phyloP scores from a whole-genome alignment of 129 eudicot species.

The Sambucus nigra region DNA sequence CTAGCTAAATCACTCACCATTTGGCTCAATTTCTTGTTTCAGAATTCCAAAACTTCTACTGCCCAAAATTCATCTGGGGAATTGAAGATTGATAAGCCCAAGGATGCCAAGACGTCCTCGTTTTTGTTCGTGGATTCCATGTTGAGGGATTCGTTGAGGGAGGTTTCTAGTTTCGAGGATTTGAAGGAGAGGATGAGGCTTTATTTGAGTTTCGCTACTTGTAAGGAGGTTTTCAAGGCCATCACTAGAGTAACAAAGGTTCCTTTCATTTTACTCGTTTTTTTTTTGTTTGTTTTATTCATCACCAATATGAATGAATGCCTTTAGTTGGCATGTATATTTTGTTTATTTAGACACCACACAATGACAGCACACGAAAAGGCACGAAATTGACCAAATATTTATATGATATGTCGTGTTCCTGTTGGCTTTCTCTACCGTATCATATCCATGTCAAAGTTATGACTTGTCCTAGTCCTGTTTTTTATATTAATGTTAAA shows the following conservation, averaged over 20 bases:
- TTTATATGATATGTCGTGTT: no score
- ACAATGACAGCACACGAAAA: no score
- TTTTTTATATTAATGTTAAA: no score
- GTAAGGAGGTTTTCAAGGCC: slow-evolving; percentile 54
- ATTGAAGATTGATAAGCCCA: slow-evolving; percentile 53
- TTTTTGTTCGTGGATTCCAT: slow-evolving; percentile 28
- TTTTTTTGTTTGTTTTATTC: no score
- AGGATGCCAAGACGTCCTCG: slow-evolving; percentile 26
- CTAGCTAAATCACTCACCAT: slow-evolving; percentile 70
- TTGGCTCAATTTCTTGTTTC: slow-evolving; percentile 86
- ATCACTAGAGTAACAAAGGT: slow-evolving; percentile 86
- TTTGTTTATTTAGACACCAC: no score
- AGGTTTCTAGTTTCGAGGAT: slow-evolving; percentile 86
- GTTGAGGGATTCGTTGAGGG: slow-evolving; percentile 49
- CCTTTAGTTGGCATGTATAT: no score
- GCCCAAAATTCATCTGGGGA: slow-evolving; percentile 26
- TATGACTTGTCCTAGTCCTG: no score
- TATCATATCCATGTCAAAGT: no score
- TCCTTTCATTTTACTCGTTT: slow-evolving; percentile 5
- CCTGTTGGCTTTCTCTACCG: no score
- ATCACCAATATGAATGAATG: no score
- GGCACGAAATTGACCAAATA: no score
- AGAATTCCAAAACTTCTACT: slow-evolving; percentile 74
- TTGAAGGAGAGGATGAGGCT: slow-evolving; percentile 71
- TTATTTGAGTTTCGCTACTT: slow-evolving; percentile 52